A percentile compares a stretch with the other conserved stretches of the same genome.
Evolutionary conservation across 345 rosid species (phyloP).

Genomic region (Corymbia maculata): DNA sequence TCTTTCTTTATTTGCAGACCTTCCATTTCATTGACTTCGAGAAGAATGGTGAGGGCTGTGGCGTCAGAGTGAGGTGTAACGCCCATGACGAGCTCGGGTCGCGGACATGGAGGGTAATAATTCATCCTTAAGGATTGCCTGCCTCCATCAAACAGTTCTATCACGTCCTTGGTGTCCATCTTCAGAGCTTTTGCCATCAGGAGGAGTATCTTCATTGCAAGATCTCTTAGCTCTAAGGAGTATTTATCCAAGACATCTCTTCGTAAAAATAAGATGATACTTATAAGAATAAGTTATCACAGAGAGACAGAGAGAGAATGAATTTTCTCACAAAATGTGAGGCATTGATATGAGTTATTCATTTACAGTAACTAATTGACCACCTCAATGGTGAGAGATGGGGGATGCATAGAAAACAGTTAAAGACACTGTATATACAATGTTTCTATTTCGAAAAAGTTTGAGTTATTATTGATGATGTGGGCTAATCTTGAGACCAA

Average conservation of each 20-base stretch:
- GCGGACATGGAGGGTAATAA: slow-evolving; percentile 7
- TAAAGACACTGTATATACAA: not conserved
- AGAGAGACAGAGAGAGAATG: too few relatives aligned
- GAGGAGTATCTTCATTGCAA: slow-evolving; percentile 4
- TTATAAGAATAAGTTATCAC: too few relatives aligned
- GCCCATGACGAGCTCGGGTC: slow-evolving; percentile 4
- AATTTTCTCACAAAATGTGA: too few relatives aligned
- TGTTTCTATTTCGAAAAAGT: too few relatives aligned
- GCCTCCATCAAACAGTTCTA: slow-evolving; percentile 3
- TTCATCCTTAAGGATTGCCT: not conserved
- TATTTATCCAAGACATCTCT: not conserved
- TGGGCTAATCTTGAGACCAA: not conserved
- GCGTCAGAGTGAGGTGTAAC: slow-evolving; percentile 8
- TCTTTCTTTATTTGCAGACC: slow-evolving; percentile 6
- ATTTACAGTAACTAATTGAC: too few relatives aligned
- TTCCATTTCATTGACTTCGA: slow-evolving; percentile 1
- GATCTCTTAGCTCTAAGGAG: not conserved
- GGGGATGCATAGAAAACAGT: not conserved
- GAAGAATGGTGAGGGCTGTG: not conserved
- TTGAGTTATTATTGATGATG: too few relatives aligned
- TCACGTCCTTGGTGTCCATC: not conserved
- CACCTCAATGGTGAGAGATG: too few relatives aligned
- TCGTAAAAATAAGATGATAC: not conserved
- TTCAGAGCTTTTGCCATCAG: not conserved
- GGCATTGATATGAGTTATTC: too few relatives aligned